A percentile compares a stretch with the other conserved stretches of the same genome.
Conservation (phyloP, 2,329 filamentous ascomycete genomes). For the Xylaria sp. region DNA sequence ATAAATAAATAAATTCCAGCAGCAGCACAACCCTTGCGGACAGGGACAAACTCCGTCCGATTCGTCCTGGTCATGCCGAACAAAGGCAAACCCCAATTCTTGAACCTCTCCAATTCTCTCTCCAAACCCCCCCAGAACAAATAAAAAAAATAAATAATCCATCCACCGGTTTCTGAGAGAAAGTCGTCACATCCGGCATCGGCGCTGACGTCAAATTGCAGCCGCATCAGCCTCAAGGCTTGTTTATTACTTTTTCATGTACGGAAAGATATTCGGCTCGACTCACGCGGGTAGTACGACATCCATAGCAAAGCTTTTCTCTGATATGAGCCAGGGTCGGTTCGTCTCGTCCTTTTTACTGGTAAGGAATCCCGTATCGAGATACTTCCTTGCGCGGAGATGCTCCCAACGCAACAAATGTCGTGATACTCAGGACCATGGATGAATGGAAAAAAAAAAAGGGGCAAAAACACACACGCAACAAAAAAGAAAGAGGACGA, state of each 20-base stretch:
- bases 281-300: neutral
- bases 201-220: conserved; percentile 14
- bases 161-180: neutral
- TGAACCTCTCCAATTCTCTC: too few relatives aligned
- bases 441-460: neutral
- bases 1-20: too few relatives aligned
- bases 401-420: neutral
- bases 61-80: neutral
- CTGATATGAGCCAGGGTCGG: neutral
- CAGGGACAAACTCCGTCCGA: neutral
- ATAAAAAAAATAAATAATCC: neutral
- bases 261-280: neutral
- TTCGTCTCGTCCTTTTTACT: neutral
- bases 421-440: neutral
- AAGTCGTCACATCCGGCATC: conserved; percentile 11
- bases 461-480: neutral
- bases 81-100: too few relatives aligned
- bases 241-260: neutral
- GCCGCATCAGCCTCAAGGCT: conserved; percentile 9
- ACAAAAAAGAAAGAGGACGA: neutral
- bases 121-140: too few relatives aligned
- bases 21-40: neutral
- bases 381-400: neutral
- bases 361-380: neutral
- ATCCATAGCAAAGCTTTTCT: neutral